Percentiles rank a stretch among this genome's conserved stretches.
Evolutionary conservation across 768 basidiomycete genomes (phyloP).

Genomic region (Lactarius trivialis): DNA sequence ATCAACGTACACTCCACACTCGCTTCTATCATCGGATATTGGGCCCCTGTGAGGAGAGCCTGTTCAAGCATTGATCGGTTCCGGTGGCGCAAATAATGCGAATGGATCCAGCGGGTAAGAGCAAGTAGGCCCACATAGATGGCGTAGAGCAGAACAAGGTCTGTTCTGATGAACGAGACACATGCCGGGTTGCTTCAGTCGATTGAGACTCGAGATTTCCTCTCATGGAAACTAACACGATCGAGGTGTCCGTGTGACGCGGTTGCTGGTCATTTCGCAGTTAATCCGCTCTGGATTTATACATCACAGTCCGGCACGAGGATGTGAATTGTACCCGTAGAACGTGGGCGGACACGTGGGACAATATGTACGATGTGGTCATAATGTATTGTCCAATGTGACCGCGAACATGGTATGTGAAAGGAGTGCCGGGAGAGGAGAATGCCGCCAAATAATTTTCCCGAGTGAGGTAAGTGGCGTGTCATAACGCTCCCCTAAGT

Average conservation of each 20-base stretch:
- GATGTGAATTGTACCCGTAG: neutral
- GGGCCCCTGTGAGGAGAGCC: neutral
- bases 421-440: neutral
- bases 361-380: neutral
- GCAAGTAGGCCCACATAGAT: neutral
- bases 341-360: neutral
- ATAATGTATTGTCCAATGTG: neutral
- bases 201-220: neutral
- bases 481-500: neutral
- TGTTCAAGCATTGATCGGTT: neutral
- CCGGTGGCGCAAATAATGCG: neutral
- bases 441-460: neutral
- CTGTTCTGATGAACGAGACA: neutral
- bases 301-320: neutral
- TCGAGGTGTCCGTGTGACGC: constrained; percentile 16
- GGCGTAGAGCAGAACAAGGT: neutral
- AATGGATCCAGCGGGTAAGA: neutral
- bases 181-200: neutral
- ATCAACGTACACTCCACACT: neutral
- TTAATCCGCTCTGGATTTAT: neutral
- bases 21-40: neutral
- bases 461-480: neutral
- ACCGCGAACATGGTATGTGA: neutral
- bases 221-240: neutral
- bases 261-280: neutral